A percentile compares a stretch with the other conserved stretches of the same genome.
Evolutionary conservation across 306 rosid genomes (phyloP).

Genomic region (Castanospermum australe): DNA sequence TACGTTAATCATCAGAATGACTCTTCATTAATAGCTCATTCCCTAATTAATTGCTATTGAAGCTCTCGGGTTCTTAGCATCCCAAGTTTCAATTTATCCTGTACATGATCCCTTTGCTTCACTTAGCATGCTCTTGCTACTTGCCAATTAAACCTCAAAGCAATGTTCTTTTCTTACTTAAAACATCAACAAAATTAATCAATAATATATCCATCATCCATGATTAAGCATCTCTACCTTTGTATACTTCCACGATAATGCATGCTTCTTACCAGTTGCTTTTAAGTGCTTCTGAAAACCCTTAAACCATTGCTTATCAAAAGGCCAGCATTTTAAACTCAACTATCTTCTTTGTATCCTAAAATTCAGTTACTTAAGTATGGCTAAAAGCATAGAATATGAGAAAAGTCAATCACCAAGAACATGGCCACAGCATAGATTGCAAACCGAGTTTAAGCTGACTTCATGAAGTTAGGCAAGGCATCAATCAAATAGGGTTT

Average conservation of each 20-base stretch:
- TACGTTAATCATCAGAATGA: too few species aligned
- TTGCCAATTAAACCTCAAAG: not conserved
- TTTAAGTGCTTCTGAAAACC: not conserved
- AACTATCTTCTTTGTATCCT: not conserved
- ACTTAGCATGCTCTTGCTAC: not conserved
- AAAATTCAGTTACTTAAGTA: not conserved
- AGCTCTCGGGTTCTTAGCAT: too few species aligned
- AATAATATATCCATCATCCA: too few species aligned
- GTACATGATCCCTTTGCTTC: not conserved
- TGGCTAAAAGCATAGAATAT: not conserved
- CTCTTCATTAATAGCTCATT: too few species aligned
- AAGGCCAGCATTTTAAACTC: not conserved
- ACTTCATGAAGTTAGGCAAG: not conserved
- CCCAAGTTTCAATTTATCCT: too few species aligned
- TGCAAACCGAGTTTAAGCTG: not conserved
- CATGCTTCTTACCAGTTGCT: not conserved
- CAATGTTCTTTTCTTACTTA: not conserved
- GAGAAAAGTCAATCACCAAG: too few species aligned
- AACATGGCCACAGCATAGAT: not conserved
- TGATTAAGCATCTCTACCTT: too few species aligned
- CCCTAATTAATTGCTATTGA: too few species aligned
- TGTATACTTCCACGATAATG: not conserved
- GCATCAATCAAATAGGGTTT: not conserved
- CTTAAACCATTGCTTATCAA: not conserved
- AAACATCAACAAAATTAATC: not conserved